phyloP scores from a whole-genome alignment of 169 alveolate genomes.

The Plasmodium blacklocki region DNA sequence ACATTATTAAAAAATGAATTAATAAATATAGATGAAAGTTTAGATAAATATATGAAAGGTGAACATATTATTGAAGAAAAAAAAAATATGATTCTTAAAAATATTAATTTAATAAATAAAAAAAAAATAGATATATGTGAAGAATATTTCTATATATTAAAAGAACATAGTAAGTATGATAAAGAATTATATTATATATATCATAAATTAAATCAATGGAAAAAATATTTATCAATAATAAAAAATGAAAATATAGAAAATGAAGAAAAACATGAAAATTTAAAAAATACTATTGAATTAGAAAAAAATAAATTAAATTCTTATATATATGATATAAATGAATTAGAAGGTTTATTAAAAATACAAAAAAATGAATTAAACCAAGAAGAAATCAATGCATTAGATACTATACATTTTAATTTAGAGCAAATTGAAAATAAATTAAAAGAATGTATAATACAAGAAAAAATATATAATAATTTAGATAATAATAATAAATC shows the following conservation, averaged over 20 bases:
- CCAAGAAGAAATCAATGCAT: slow-evolving; percentile 36
- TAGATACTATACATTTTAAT: slow-evolving; percentile 65
- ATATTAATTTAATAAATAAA: slow-evolving; percentile 44
- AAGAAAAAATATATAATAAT: slow-evolving; percentile 77
- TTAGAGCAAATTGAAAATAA: slow-evolving; percentile 79
- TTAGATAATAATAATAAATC: slow-evolving; percentile 55
- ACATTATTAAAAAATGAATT: slow-evolving; percentile 60
- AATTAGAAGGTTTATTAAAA: slow-evolving; percentile 66
- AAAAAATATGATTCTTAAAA: slow-evolving; percentile 22
- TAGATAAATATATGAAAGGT: slow-evolving; percentile 25
- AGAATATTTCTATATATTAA: slow-evolving; percentile 27
- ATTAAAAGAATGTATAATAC: slow-evolving; percentile 77
- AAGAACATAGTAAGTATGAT: slow-evolving; percentile 60
- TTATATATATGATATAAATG: slow-evolving; percentile 54
- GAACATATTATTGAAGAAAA: slow-evolving; percentile 76
- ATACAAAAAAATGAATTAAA: slow-evolving; percentile 70
- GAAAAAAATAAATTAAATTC: slow-evolving; percentile 71
- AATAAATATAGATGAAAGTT: slow-evolving; percentile 35
- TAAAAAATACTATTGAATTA: slow-evolving; percentile 51
- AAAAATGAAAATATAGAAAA: slow-evolving; percentile 51
- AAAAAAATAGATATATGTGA: slow-evolving; percentile 76
- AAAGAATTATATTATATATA: slow-evolving; percentile 15
- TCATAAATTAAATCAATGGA: slow-evolving; percentile 42
- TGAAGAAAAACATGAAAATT: slow-evolving; percentile 49
- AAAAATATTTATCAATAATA: slow-evolving; percentile 31